phyloP scores from a whole-genome alignment of 345 rosid species.

The Adansonia digitata region DNA sequence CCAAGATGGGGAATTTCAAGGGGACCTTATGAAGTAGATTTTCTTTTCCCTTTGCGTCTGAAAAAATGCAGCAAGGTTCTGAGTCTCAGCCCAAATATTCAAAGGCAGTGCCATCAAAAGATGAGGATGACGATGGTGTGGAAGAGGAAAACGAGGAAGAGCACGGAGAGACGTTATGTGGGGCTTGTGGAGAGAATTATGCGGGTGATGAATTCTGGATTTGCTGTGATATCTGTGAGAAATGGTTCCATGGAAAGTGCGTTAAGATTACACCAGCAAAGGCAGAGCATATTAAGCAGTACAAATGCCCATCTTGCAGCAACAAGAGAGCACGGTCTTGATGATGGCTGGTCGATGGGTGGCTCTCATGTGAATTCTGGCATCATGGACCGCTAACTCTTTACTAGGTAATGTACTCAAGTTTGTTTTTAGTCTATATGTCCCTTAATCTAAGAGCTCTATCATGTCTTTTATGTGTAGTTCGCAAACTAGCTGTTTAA shows the following conservation, averaged over 20 bases:
- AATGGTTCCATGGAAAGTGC: constrained; percentile 77
- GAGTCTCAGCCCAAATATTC: constrained; percentile 48
- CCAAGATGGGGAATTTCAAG: neutral
- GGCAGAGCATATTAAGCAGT: constrained; percentile 91
- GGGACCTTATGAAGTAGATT: neutral
- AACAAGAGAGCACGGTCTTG: constrained; percentile 75
- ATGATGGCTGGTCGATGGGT: constrained; percentile 4
- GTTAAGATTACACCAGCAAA: constrained; percentile 90
- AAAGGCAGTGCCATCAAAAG: constrained; percentile 33
- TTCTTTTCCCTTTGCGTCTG: neutral
- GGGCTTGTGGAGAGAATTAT: constrained; percentile 65
- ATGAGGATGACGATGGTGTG: constrained; percentile 46
- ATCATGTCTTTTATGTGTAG: constrained; percentile 28
- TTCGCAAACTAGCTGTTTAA: constrained; percentile 23
- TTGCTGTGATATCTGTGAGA: constrained; percentile 60
- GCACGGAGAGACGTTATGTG: constrained; percentile 60
- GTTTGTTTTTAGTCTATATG: constrained; percentile 22
- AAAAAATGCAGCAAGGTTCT: constrained; percentile 32
- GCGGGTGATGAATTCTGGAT: constrained; percentile 63
- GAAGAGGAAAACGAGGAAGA: constrained; percentile 61
- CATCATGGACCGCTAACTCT: constrained; percentile 45
- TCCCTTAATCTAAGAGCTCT: constrained; percentile 28
- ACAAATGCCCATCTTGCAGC: constrained; percentile 94
- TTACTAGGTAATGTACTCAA: constrained; percentile 33
- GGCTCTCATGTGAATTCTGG: constrained; percentile 28